Conservation (phyloP, 2,329 filamentous ascomycete genomes). For the Diatrype stigma region DNA sequence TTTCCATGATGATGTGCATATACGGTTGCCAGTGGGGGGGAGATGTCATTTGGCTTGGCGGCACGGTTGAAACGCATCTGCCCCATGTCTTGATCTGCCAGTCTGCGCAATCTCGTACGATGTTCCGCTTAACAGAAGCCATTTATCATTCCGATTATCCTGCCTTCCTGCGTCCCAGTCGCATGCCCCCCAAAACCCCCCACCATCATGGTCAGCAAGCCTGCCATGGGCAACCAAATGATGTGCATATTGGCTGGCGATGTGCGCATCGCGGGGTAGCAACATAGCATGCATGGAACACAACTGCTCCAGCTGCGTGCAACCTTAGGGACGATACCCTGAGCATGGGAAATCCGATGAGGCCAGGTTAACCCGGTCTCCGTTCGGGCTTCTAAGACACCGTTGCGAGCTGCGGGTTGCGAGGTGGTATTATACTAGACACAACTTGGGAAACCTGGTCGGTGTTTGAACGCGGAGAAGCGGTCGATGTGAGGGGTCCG, state of each 20-base stretch:
- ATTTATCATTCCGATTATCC: background rate
- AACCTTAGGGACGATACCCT: background rate
- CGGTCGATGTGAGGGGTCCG: background rate
- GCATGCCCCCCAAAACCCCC: background rate
- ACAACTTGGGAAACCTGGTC: background rate
- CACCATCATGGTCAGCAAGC: background rate
- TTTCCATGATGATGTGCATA: background rate
- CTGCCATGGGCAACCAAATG: background rate
- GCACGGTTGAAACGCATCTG: background rate
- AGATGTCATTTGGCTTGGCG: background rate
- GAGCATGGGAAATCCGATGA: background rate
- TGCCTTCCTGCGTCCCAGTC: background rate
- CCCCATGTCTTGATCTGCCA: background rate
- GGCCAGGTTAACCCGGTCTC: background rate
- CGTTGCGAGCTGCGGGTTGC: background rate
- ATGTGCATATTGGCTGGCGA: background rate
- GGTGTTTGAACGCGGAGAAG: background rate
- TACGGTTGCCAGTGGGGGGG: background rate
- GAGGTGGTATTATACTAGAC: background rate
- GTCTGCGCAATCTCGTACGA: background rate
- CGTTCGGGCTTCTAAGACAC: background rate
- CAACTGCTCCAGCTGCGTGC: background rate
- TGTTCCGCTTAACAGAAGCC: background rate
- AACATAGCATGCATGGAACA: background rate
- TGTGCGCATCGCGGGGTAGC: background rate